These are phyloP conservation scores for Smithsoniella earleae DNA, from an alignment of 163 green algal species.

Conservation along the genomic window DNA sequence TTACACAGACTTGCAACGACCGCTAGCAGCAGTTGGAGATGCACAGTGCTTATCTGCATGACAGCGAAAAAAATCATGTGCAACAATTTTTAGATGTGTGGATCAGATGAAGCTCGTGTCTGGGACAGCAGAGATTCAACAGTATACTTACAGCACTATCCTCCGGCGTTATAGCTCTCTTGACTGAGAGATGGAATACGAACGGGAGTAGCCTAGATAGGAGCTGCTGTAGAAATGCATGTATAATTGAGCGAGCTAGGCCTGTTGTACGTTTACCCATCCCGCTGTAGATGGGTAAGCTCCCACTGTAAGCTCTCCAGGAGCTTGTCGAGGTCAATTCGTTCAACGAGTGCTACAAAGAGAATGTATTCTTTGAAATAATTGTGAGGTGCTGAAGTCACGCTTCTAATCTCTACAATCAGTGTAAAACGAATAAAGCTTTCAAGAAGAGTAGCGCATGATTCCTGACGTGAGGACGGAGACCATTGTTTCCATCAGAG, in stretches of 20 bases:
- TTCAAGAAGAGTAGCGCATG: not conserved
- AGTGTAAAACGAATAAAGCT: not conserved
- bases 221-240: constrained; percentile 25
- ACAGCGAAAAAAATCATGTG: not conserved
- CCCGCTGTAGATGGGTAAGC: no score
- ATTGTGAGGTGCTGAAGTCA: no score
- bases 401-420: not conserved
- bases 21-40: constrained; percentile 4
- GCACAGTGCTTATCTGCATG: constrained; percentile 14
- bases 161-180: not conserved
- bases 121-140: not conserved
- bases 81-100: not conserved
- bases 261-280: not conserved
- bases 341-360: not conserved
- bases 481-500: no score
- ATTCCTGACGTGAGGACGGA: no score
- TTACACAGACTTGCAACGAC: not conserved
- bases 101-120: not conserved
- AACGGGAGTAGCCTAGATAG: constrained; percentile 22
- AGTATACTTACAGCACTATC: constrained; percentile 16
- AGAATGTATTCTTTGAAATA: no score
- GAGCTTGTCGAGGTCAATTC: not conserved
- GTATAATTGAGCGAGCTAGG: not conserved
- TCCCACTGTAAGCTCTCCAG: no score
- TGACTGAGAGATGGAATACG: not conserved